These are phyloP conservation scores for Trichoderma oligosporum DNA, from an alignment of 2,329 filamentous ascomycete species.

Conservation along the genomic window DNA sequence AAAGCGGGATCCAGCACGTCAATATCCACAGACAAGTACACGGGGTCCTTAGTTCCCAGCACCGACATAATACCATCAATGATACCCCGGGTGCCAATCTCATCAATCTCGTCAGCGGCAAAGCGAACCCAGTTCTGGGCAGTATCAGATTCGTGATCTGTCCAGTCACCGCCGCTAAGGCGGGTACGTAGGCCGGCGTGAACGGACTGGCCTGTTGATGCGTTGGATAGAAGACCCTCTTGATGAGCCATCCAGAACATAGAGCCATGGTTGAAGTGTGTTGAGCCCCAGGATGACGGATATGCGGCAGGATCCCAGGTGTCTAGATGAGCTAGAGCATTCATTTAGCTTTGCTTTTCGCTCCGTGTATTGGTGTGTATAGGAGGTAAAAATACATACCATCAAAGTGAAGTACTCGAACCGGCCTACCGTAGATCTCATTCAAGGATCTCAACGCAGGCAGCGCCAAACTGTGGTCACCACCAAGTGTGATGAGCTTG, in stretches of 20 bases:
- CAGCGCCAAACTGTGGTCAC: constrained; percentile 68
- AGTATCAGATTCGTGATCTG: constrained; percentile 68
- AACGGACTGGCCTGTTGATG: constrained; percentile 65
- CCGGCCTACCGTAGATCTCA: constrained; percentile 56
- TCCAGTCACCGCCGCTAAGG: constrained; percentile 61
- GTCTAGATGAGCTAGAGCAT: constrained; percentile 63
- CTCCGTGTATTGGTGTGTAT: background rate
- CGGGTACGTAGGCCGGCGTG: constrained; percentile 82
- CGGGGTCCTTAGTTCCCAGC: constrained; percentile 71
- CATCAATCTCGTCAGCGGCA: constrained; percentile 79
- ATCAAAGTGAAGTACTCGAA: constrained; percentile 74
- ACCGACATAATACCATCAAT: constrained; percentile 66
- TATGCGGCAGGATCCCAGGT: constrained; percentile 82
- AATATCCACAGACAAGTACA: constrained; percentile 78
- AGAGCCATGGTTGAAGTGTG: constrained; percentile 76
- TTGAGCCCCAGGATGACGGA: constrained; percentile 49
- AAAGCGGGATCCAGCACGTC: constrained; percentile 73
- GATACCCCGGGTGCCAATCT: constrained; percentile 68
- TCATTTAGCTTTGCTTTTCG: constrained; percentile 22
- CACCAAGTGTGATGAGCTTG: constrained; percentile 66
- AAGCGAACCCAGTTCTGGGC: constrained; percentile 77
- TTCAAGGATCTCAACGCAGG: constrained; percentile 65
- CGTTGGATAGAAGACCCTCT: constrained; percentile 73
- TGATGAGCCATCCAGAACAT: constrained; percentile 88
- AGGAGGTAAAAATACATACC: constrained; percentile 28